Base-by-base conservation (phyloP, 108 stramenopile species). In the Nitzschia sp. region DNA sequence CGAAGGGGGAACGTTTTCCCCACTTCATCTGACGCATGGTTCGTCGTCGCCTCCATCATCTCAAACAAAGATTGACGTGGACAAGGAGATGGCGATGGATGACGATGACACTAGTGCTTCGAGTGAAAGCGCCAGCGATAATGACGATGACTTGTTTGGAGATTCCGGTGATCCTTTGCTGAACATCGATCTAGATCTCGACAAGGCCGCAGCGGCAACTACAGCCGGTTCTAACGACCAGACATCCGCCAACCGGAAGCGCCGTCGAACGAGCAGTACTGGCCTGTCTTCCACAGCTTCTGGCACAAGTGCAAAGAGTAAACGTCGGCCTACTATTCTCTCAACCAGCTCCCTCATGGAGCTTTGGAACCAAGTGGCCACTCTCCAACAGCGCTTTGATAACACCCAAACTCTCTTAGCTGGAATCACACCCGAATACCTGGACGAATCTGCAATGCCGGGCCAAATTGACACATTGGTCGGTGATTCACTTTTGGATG, bases 101-200 rank as follows among this genome's bases (percentile, higher is more conserved):
- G 77, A 76, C 25, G 79, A 83, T 55, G 82, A 85, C 42, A 25
- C 19, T 1, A 42, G 25, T 25, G 35, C 25, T 0, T 25, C 61
- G 9, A 42, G 38, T 25, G 24, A 15, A 33, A 36, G 29, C 36
- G 57, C 47, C 35, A 65, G 59, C 13, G 65, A 72, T 48, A 63
- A 70, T 48, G 73, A 75, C 32, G 79, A 82, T 17, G 70, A 81
- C 68, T 38, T 81, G 8, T 87, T 92, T 72, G 87, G 82, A 47
- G 72, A 78, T 30, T 66, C 73, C 25, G 70, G 72, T 23, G 53
- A 79, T 31, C 59, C 66, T 0, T 65, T 81, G 38, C 64, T 90
- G 13, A 79, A 81, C 33, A 61, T 90, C 51, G 82, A 87, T 38
- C 25, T 82, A 17, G 71, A 77, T 64, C 49, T 82, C 15, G 81